phyloP scores from a whole-genome alignment of 495 filamentous ascomycete species.

The Penicillium ochrochloron region DNA sequence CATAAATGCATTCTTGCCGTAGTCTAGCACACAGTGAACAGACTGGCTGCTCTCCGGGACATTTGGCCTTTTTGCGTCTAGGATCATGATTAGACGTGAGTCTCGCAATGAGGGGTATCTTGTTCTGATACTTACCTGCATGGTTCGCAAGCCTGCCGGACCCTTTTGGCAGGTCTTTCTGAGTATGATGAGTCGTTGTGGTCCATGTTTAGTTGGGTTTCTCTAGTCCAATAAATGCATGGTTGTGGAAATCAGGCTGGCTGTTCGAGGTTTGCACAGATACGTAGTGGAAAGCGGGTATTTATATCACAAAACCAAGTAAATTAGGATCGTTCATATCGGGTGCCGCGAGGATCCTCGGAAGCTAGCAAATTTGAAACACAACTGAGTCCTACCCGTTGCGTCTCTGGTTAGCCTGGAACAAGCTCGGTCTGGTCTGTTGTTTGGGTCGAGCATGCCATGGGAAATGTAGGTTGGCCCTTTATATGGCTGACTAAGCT shows the following conservation, averaged over 20 bases:
- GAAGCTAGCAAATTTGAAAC: not conserved
- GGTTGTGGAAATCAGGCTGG: not conserved
- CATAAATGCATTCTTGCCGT: conserved; percentile 47
- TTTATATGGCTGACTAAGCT: not conserved
- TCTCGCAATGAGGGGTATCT: not conserved
- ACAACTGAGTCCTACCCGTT: not conserved
- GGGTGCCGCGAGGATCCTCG: not conserved
- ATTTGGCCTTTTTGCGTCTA: conserved; percentile 56
- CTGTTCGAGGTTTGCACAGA: too few species aligned
- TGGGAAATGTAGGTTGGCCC: not conserved
- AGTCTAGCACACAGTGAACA: conserved; percentile 53
- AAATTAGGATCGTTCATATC: not conserved
- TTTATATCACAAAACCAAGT: not conserved
- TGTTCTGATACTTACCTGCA: conserved; percentile 42
- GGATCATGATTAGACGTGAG: conserved; percentile 13
- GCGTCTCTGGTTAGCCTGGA: not conserved
- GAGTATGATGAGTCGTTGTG: conserved; percentile 20
- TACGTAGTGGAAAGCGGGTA: not conserved
- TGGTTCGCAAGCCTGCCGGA: conserved; percentile 53
- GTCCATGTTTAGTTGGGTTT: conserved; percentile 24
- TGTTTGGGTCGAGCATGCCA: not conserved
- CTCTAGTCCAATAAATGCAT: not conserved
- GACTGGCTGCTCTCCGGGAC: conserved; percentile 52
- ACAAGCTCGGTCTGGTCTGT: not conserved
- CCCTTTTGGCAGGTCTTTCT: conserved; percentile 46